Evolutionary conservation across 176 grass and related monocot species (phyloP).

Genomic region (Cenchrus purpureus): DNA sequence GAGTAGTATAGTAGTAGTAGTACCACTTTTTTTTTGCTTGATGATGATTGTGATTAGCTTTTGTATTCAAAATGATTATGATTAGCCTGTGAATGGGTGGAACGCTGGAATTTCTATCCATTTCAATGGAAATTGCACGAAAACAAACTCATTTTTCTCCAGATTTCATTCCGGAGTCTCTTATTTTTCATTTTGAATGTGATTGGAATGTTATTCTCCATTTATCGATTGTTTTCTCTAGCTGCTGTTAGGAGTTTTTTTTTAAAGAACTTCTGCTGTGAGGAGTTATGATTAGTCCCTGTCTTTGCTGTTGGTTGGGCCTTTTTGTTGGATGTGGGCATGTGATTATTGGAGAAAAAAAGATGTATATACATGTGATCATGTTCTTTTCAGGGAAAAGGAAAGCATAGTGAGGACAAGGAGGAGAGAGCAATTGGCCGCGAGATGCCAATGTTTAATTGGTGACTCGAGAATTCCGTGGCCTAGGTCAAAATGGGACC

Average conservation of each 20-base stretch:
- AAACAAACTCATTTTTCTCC: neutral
- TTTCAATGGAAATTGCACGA: neutral
- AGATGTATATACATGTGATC: constrained; percentile 25
- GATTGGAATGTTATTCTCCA: neutral
- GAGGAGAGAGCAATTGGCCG: neutral
- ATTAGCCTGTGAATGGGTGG: neutral
- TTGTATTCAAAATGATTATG: neutral
- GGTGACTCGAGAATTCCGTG: neutral
- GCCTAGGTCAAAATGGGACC: neutral
- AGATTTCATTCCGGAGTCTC: neutral
- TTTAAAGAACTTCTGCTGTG: neutral
- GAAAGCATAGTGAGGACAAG: neutral
- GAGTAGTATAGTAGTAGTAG: neutral
- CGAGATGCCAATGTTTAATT: neutral
- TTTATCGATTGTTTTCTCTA: neutral
- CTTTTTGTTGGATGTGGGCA: constrained; percentile 42
- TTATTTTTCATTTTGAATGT: constrained; percentile 2
- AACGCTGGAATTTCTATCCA: neutral
- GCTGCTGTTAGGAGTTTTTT: neutral
- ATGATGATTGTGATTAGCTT: neutral
- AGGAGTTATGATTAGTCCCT: constrained; percentile 26
- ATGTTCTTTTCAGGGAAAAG: neutral
- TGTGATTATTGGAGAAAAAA: constrained; percentile 12
- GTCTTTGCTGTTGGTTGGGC: constrained; percentile 12
- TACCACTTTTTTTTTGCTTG: neutral